Base-by-base conservation (phyloP, 345 rosid species). In the Ailanthus altissimus region DNA sequence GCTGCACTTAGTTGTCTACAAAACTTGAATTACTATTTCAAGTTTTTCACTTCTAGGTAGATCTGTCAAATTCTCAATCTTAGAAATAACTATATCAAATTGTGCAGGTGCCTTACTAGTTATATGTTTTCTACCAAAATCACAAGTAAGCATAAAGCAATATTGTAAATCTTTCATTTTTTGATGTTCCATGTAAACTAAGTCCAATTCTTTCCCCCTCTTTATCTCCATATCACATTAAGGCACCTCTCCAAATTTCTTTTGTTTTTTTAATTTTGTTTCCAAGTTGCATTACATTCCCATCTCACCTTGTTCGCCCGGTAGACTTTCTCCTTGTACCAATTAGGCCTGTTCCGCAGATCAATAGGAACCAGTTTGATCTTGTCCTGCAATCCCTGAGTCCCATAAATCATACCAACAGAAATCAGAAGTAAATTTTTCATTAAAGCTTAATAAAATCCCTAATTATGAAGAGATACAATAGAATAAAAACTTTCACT, bases 271-370 rank as follows among this genome's bases (percentile, higher is more conserved):
- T n/a, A n/a, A n/a, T n/a, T n/a, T n/a, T n/a, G n/a, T 16, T n/a
- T 6, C 20, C 15, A 28, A 23, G 43, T 11, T n/a, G 6, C 47
- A 42, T 68, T 18, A 9, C 63, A 72, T 50, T 28, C 36, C 14
- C 1, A 68, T 15, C 58, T 83, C 46, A 95, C 98, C 97, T 90
- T 92, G 79, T 93, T 96, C 32, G 78, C 76, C n/a, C 89, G 90
- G 78, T 90, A 76, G n/a, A 92, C 92, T 82, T 88, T 93, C 86
- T 93, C 97, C 71, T 84, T 82, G 81, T 86, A 96, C 99, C 98
- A 92, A 77, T 82, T 78, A 82, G 99, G 99, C 82, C 92, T 90
- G 75, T 91, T 83, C 50, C 72, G 56, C 77, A 96, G 85, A 77
- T 90, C 86, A 16, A 93, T 75, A 28, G 97, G 92, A 80, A 92